Base-by-base conservation (phyloP, 2,329 filamentous ascomycete species). In the Fusarium devonianum region DNA sequence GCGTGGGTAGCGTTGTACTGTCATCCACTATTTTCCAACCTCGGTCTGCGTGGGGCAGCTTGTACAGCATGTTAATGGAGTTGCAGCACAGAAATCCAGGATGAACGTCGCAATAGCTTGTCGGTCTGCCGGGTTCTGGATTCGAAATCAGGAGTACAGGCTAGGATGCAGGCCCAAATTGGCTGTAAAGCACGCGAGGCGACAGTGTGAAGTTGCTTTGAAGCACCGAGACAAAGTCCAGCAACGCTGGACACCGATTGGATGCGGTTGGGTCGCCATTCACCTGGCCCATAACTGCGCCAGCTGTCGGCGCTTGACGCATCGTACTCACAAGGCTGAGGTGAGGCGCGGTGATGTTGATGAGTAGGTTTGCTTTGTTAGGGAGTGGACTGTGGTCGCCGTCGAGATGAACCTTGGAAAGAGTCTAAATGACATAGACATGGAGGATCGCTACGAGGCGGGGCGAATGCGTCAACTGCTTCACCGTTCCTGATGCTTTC, bases 111-210 rank as follows among this genome's bases (percentile, higher is more conserved):
- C 30, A 29, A 35, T 45, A 38, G 38, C 36, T 42, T 18, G 36
- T 58, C 40, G 49, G 55, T 41, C 56, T 48, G 46, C 35, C 36
- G 37, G 45, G 51, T 42, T 56, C 51, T 35, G 32, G 40, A 57
- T 49, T 56, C 28, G 40, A 32, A 16, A 21, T 26, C 14, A 14
- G 56, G 32, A n/a, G n/a, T n/a, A n/a, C 33, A 38, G 37, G 37
- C 26, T 38, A 30, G 34, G 26, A 38, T 41, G 34, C 22, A 19
- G 49, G 29, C 56, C 49, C 41, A 56, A 59, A 53, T 57, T 56
- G 56, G 56, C 29, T 53, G 30, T 44, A 36, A 33, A 47, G 52
- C 56, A 59, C 56, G 52, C 56, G 56, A 58, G 55, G 50, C 35
- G 18, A 30, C 37, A n/a, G n/a, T n/a, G n/a, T n/a, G 11, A 12